Conservation (phyloP, 1,284 basidiomycete genomes). For the Vanrija humicola region DNA sequence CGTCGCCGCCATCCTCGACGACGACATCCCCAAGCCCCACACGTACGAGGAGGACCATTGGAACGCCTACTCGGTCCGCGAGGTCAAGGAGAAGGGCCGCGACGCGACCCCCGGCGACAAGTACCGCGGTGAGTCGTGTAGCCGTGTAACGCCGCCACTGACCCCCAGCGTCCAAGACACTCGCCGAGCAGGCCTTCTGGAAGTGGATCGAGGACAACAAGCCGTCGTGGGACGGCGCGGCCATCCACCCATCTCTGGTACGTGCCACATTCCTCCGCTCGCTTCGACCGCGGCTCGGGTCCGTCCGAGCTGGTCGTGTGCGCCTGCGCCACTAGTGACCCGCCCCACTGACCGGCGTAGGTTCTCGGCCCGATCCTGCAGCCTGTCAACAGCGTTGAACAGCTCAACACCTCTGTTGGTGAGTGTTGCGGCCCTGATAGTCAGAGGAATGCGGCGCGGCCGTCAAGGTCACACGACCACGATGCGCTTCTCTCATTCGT, state of each 20-base stretch:
- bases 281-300: not conserved
- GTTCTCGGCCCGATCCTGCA: slow-evolving; percentile 55
- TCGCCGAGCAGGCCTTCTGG: slow-evolving; percentile 57
- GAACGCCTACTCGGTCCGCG: slow-evolving; percentile 58
- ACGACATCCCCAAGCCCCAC: slow-evolving; percentile 13
- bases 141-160: slow-evolving; percentile 5
- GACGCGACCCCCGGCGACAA: slow-evolving; percentile 52
- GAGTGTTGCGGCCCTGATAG: slow-evolving; percentile 6
- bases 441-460: not conserved
- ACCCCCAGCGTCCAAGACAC: slow-evolving; percentile 54
- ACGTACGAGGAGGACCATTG: slow-evolving; percentile 51
- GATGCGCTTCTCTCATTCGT: not conserved
- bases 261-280: slow-evolving; percentile 15
- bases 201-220: slow-evolving; percentile 58
- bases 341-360: slow-evolving; percentile 9
- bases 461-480: too few species aligned
- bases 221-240: slow-evolving; percentile 56
- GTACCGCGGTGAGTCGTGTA: slow-evolving; percentile 48
- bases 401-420: slow-evolving; percentile 57
- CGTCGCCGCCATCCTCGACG: slow-evolving; percentile 54
- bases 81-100: slow-evolving; percentile 55
- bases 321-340: too few species aligned
- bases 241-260: slow-evolving; percentile 57
- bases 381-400: slow-evolving; percentile 51
- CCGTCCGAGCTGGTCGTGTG: not conserved